Conservation (phyloP, 768 basidiomycete genomes). For the Lactarius vividus region DNA sequence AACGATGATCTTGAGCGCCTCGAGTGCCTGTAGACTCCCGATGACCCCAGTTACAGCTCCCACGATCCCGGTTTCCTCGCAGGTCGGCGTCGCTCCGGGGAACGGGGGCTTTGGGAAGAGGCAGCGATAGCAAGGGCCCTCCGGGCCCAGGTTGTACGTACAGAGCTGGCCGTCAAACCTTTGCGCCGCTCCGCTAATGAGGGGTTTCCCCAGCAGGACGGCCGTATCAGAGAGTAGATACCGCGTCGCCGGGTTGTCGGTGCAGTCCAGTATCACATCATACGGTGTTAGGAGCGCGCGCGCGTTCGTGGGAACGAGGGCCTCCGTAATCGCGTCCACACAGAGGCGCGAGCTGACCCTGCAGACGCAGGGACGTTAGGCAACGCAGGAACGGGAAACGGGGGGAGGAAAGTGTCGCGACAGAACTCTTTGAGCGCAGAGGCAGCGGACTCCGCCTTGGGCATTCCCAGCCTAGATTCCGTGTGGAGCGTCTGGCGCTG, state of each 20-base stretch:
- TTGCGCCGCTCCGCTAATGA: constrained; percentile 93
- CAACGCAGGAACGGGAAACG: constrained; percentile 5
- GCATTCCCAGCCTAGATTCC: constrained; percentile 63
- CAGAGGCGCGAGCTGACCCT: constrained; percentile 76
- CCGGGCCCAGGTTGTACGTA: constrained; percentile 62
- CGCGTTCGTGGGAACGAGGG: constrained; percentile 64
- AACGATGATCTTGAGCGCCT: constrained; percentile 76
- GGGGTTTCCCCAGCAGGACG: constrained; percentile 69
- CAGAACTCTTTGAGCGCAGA: constrained; percentile 60
- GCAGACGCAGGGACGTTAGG: constrained; percentile 8
- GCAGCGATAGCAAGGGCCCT: constrained; percentile 92
- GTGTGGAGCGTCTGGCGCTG: constrained; percentile 92
- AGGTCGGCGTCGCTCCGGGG: constrained; percentile 62
- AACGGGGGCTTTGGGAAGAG: constrained; percentile 82
- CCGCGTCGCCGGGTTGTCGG: constrained; percentile 88
- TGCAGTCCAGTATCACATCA: constrained; percentile 87
- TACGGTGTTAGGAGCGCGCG: constrained; percentile 57
- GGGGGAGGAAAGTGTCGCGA: constrained; percentile 15
- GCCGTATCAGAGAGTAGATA: constrained; percentile 90
- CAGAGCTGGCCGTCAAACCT: constrained; percentile 79
- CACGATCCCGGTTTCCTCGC: constrained; percentile 86
- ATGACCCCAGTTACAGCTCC: constrained; percentile 89
- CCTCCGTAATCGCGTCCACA: constrained; percentile 52
- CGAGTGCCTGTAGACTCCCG: constrained; percentile 85
- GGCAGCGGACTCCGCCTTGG: constrained; percentile 82